Conservation (phyloP, 1,284 basidiomycete genomes). For the Ustilago xerochloae region DNA sequence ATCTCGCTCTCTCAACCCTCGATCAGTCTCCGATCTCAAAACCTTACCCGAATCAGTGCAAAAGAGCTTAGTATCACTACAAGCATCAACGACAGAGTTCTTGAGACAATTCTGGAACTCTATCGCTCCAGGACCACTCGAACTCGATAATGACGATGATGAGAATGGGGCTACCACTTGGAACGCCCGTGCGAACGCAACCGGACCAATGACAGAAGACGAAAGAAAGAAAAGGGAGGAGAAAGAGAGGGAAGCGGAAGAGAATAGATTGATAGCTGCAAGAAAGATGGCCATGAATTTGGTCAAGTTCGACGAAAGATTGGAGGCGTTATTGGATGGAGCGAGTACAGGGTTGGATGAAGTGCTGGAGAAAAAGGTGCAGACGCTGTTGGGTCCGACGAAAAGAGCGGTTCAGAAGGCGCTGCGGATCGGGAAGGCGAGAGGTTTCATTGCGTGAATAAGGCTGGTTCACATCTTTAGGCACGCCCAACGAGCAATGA, state of each 20-base stretch:
- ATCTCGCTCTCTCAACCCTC: constrained; percentile 11
- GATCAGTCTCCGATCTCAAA: constrained; percentile 51
- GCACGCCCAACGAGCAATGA: no score
- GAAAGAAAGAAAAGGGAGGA: constrained; percentile 11
- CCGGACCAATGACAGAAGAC: neutral
- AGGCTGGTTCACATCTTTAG: no score
- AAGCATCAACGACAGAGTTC: constrained; percentile 94
- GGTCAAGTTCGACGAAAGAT: neutral
- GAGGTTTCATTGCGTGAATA: constrained; percentile 11
- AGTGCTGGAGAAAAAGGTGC: constrained; percentile 8
- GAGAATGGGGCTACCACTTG: neutral
- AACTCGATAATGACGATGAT: neutral
- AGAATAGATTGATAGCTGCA: constrained; percentile 7
- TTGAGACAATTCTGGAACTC: constrained; percentile 94
- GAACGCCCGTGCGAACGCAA: neutral
- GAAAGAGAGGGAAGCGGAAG: constrained; percentile 19
- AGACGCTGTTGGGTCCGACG: constrained; percentile 13
- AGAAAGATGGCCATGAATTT: constrained; percentile 43
- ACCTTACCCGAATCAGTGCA: constrained; percentile 83
- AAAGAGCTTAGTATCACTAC: constrained; percentile 84
- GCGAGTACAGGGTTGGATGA: constrained; percentile 19
- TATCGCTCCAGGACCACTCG: constrained; percentile 75
- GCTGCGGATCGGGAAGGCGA: constrained; percentile 5
- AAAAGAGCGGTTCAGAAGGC: constrained; percentile 18
- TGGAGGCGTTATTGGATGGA: constrained; percentile 7